Evolutionary conservation across 768 basidiomycete genomes (phyloP), one percentile per base, ranked within the genome.

Genomic region (Trametes cinnabarina): DNA sequence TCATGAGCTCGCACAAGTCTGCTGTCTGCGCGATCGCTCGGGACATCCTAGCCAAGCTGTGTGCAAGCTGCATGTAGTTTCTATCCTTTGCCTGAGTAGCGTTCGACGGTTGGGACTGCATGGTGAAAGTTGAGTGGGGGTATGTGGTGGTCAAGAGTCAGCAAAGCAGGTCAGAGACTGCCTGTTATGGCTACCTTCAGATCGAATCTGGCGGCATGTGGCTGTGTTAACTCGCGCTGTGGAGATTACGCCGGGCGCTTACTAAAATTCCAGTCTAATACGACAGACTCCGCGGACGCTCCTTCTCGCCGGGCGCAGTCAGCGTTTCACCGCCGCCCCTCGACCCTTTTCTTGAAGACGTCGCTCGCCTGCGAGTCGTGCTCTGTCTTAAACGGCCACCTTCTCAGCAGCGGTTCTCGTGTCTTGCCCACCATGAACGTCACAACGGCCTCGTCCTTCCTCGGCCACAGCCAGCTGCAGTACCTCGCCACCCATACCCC

Each of bases 11-110:
- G 71, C 90, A 87, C 22, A 92, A 77, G 63, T 86, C 85, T 35
- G 90, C 87, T 1, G 91, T 90, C 63, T 84, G 86, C 23, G 79
- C 77, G 47, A 93, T 79, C 0, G 86, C 84, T 19, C 82, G 73
- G 48, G 86, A 83, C 71, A 93, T 84, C 47, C 86, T 76, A 26
- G 81, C 81, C 3, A 94, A 71, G 46, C 83, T 86, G 47, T 81
- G 77, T 4, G 90, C 81, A 3, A 94, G 81, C 67, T 92, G 90
- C 37, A 81, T 78, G 66, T 94, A 94, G 22, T 93, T 84, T 54
- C 90, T 74, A 64, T 92, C 86, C 72, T 94, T 94, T 34, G 87
- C 82, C 61, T 88, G 87, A 0, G 86, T 86, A 3, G 88, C 87
- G 65, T 79, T 85, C 10, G 80, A 82, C 11, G 82, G 78, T n/a